Base-by-base conservation (phyloP, 352 stramenopile species). In the Phytophthora capsici region DNA sequence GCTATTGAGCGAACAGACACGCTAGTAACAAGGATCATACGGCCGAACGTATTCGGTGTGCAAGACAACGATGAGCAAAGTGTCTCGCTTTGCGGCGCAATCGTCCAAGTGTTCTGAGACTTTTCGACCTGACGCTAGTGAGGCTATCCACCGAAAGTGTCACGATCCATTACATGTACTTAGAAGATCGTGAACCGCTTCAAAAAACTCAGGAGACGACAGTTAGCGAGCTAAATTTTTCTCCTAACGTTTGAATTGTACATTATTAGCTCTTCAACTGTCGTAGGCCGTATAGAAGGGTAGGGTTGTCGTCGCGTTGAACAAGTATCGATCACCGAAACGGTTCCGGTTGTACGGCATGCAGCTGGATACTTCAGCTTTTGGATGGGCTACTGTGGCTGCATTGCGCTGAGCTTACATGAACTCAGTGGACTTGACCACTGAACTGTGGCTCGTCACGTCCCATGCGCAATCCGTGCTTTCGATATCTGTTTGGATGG, bases 111-210 rank as follows among this genome's bases (percentile, higher is more conserved):
- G 25, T 37, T 41, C n/a, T 32, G 38, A 61, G 57, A 54, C 48
- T 26, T 53, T 66, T 62, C 56, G 56, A 71, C 30, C 63, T 57
- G 63, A 70, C 63, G 63, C 57, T 16, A 71, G 43, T 37, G 56
- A 62, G 56, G 56, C 63, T 71, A 67, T 71, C 63, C 63, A 71
- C 56, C 63, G 63, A 71, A 63, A 52, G 40, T 50, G 37, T 56
- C 48, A 57, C 46, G 19, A 54, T 32, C 17, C 44, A 32, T 32
- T 32, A 34, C 40, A n/a, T n/a, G n/a, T n/a, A n/a, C n/a, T n/a
- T 14, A 49, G 48, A 25, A 52, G 47, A 48, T 66, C 48, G 22
- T 36, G 19, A 45, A 34, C 20, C 56, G 6, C 4, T 25, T 63
- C 9, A 28, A 36, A 36, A 28, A 36, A 36, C 30, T 7, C 10